Evolutionary conservation across 306 rosid species (phyloP).

Genomic region (Styphnolobium japonicum): DNA sequence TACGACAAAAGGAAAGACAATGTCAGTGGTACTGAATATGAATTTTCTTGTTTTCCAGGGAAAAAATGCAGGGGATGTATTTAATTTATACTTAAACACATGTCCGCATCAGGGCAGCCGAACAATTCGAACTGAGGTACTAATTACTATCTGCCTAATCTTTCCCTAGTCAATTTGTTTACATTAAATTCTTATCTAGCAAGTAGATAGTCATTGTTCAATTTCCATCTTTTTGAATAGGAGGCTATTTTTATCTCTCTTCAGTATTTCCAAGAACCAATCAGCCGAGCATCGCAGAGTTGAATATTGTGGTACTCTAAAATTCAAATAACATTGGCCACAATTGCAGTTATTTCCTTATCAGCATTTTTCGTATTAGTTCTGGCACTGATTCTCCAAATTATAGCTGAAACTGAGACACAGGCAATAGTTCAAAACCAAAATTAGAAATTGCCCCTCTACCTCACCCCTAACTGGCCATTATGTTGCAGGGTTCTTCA

Average conservation of each 20-base stretch:
- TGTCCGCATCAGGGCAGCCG: conserved; percentile 97
- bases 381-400: background rate
- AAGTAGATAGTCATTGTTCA: background rate
- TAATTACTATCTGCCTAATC: background rate
- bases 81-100: conserved; percentile 70
- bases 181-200: background rate
- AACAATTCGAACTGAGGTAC: conserved; percentile 97
- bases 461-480: conserved; percentile 5
- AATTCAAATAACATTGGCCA: background rate
- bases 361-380: background rate
- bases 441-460: background rate
- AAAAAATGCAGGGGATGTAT: conserved; percentile 53
- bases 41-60: conserved; percentile 44
- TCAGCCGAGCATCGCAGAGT: conserved; percentile 54
- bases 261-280: conserved; percentile 92
- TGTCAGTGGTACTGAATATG: background rate
- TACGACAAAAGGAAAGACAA: background rate
- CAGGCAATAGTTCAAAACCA: background rate
- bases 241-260: conserved; percentile 92
- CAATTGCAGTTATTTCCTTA: background rate
- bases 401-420: conserved; percentile 11
- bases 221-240: conserved; percentile 43
- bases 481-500: background rate
- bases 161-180: background rate
- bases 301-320: conserved; percentile 26